These are phyloP conservation scores for Fusarium foetens DNA, from an alignment of 2,329 filamentous ascomycete genomes.

Conservation along the genomic window DNA sequence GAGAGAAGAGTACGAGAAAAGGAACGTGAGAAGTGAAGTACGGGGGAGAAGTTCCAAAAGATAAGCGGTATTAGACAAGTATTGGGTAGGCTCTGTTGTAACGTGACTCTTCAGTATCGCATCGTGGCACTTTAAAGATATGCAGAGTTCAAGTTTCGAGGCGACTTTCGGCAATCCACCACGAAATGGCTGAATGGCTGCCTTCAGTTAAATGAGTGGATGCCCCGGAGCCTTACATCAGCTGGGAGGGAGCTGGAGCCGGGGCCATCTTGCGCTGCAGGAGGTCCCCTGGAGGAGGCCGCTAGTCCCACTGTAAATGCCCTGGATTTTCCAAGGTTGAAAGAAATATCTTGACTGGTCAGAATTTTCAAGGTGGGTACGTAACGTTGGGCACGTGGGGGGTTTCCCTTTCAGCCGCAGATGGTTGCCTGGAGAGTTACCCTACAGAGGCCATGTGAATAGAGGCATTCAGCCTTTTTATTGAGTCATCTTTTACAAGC, in stretches of 20 bases:
- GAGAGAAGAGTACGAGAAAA: conserved; percentile 32
- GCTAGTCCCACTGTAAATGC: conserved; percentile 22
- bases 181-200: conserved; percentile 27
- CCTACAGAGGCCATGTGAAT: conserved; percentile 10
- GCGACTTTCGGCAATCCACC: conserved; percentile 27
- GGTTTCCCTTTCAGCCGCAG: conserved; percentile 36
- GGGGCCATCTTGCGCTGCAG: conserved; percentile 14
- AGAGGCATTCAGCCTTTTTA: not conserved
- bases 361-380: conserved; percentile 17
- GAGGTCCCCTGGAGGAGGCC: conserved; percentile 32
- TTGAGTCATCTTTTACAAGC: not conserved
- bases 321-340: conserved; percentile 7
- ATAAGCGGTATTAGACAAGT: conserved; percentile 11
- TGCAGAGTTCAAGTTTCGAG: conserved; percentile 39
- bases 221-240: conserved; percentile 34
- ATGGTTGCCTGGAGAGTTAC: conserved; percentile 12
- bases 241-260: conserved; percentile 10
- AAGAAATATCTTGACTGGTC: conserved; percentile 20
- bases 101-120: conserved; percentile 37
- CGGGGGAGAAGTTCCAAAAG: conserved; percentile 2
- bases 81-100: conserved; percentile 1
- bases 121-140: conserved; percentile 38
- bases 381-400: conserved; percentile 37
- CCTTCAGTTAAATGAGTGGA: conserved; percentile 30
- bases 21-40: conserved; percentile 14